Evolutionary conservation across 2,329 filamentous ascomycete species (phyloP).

Genomic region (Talaromyces sp.): DNA sequence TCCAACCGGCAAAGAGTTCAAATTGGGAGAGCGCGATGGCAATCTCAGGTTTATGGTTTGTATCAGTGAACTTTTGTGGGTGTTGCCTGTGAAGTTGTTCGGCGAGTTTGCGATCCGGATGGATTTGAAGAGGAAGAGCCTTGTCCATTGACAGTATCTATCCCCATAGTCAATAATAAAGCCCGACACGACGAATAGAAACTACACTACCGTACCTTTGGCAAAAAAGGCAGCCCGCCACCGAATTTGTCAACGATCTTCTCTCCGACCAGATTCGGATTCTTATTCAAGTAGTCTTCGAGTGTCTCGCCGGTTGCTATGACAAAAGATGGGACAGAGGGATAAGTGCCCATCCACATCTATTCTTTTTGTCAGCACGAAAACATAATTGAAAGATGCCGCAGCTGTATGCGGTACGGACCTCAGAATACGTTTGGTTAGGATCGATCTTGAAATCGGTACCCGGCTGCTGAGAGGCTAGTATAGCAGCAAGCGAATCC

Average conservation of each 20-base stretch:
- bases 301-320: constrained; percentile 62
- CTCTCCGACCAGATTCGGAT: constrained; percentile 62
- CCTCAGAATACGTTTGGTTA: constrained; percentile 60
- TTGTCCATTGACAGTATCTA: constrained; percentile 70
- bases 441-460: constrained; percentile 63
- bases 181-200: background rate
- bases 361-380: constrained; percentile 17
- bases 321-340: constrained; percentile 63
- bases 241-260: constrained; percentile 60
- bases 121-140: constrained; percentile 70
- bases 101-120: constrained; percentile 67
- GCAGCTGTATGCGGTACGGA: constrained; percentile 24
- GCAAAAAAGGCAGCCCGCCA: constrained; percentile 66
- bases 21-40: constrained; percentile 68
- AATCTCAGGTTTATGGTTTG: constrained; percentile 79
- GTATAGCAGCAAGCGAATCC: constrained; percentile 61
- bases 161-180: background rate
- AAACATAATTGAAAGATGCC: background rate
- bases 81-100: constrained; percentile 61
- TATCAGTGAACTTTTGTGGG: constrained; percentile 64
- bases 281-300: constrained; percentile 61
- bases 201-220: constrained; percentile 52
- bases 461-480: constrained; percentile 64
- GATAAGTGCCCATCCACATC: constrained; percentile 77
- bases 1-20: constrained; percentile 74